phyloP scores from a whole-genome alignment of 176 grass and related monocot species.

The Elymus sibiricus region DNA sequence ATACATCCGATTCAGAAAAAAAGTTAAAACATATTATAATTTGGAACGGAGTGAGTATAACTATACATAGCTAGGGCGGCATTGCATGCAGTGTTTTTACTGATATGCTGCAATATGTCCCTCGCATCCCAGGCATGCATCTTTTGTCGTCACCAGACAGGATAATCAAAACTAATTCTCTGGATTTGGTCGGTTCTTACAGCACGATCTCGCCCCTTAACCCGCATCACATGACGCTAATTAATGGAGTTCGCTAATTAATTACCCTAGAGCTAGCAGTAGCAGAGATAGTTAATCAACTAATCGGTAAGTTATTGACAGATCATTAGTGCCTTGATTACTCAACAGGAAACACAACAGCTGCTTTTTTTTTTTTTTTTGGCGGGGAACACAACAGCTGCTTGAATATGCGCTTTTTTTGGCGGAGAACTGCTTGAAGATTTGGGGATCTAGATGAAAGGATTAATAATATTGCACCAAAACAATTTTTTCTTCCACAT shows the following conservation, averaged over 20 bases:
- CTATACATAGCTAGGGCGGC: background rate
- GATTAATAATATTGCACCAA: background rate
- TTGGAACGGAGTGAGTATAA: background rate
- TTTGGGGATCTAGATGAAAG: conserved; percentile 13
- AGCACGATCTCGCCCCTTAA: background rate
- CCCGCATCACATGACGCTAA: background rate
- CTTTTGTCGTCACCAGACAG: background rate
- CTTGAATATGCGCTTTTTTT: background rate
- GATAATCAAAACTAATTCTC: background rate
- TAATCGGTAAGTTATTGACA: background rate
- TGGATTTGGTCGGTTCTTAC: conserved; percentile 18
- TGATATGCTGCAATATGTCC: background rate
- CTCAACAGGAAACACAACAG: conserved; percentile 6
- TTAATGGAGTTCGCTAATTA: background rate
- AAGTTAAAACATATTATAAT: too few species aligned
- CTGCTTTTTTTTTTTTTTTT: background rate
- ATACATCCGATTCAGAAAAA: too few species aligned
- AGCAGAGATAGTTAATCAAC: background rate
- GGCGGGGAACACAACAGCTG: background rate
- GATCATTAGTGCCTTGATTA: background rate
- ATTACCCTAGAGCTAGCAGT: background rate
- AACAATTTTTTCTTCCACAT: background rate
- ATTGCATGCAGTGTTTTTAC: background rate
- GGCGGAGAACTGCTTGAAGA: background rate
- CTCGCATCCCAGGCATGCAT: background rate